phyloP scores from a whole-genome alignment of 2,329 filamentous ascomycete species.

The Aspergillus sp. region DNA sequence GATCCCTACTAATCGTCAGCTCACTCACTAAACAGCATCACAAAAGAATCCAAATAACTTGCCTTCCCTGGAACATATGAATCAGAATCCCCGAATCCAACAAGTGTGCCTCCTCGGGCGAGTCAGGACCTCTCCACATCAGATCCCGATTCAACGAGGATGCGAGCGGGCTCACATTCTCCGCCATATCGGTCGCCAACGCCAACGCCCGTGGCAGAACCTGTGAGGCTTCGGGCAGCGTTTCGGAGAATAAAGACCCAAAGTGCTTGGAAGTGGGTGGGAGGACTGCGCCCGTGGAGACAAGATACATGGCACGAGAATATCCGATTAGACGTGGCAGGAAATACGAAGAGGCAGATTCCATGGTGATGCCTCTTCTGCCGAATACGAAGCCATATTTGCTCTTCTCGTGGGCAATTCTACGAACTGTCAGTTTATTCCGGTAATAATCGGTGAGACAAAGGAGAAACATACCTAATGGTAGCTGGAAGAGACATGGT shows the following conservation, averaged over 20 bases:
- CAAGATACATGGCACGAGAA: slow-evolving; percentile 26
- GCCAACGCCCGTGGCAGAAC: slow-evolving; percentile 63
- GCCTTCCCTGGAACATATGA: slow-evolving; percentile 32
- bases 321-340: slow-evolving; percentile 64
- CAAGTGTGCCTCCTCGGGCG: slow-evolving; percentile 65
- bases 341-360: slow-evolving; percentile 68
- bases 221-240: slow-evolving; percentile 52
- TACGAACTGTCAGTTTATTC: slow-evolving; percentile 3
- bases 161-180: slow-evolving; percentile 61
- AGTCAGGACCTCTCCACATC: slow-evolving; percentile 53
- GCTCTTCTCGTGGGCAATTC: slow-evolving; percentile 52
- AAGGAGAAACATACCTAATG: slow-evolving; percentile 32
- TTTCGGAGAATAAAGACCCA: slow-evolving; percentile 61
- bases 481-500: slow-evolving; percentile 56
- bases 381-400: slow-evolving; percentile 73
- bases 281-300: slow-evolving; percentile 63
- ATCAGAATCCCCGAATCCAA: slow-evolving; percentile 51
- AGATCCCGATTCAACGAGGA: slow-evolving; percentile 66
- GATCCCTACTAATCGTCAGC: slow-evolving; percentile 45
- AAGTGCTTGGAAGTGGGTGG: slow-evolving; percentile 42
- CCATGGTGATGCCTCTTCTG: slow-evolving; percentile 65
- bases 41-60: slow-evolving; percentile 4
- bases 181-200: slow-evolving; percentile 62
- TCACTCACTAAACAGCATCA: neutral
- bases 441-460: neutral